Evolutionary conservation across 176 grass and related monocot species (phyloP), one percentile per base, ranked within the genome.

Genomic region (Chrysopogon serrulatus): DNA sequence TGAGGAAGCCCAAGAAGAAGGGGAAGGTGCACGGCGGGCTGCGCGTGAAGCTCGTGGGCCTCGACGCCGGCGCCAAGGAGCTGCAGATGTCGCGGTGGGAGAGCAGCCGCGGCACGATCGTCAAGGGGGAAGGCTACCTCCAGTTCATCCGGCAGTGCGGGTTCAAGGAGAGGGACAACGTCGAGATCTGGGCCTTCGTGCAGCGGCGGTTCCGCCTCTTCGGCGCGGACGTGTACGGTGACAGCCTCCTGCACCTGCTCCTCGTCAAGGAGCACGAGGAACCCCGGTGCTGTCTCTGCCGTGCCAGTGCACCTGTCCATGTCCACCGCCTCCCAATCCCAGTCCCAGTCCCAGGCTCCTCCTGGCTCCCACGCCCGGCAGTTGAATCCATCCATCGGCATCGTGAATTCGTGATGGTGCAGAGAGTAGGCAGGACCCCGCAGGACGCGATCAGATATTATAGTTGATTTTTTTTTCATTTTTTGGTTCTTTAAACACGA

Each of bases 231-330:
- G 30, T 96, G 74, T 56, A 15, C 73, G 61, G 70, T 47, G 80
- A 79, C 27, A 87, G 94, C 43, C 40, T 23, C 18, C 72, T 96
- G 47, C 81, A 73, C 69, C 7, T 93, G 23, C 64, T 93, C 27
- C 33, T 86, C 81, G 75, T 73, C 44, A 81, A 68, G 15, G 35
- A 49, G 30, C 1, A 26, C 18, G 14, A 27, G 6, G 27, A 23
- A 30, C 34, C 14, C 10, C 18, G 3, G 27, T 79, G 77, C 60
- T 8, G 28, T 18, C n/a, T 2, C 16, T 66, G 77, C 19, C 10
- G 4, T 3, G 1, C 2, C 13, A n/a, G n/a, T n/a, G n/a, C n/a
- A n/a, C 12, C 56, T 12, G 56, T 23, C 11, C 57, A 7, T 16
- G 18, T 60, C 24, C 28, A 24, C 57, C 57, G 14, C 24, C 57